Percentiles rank a stretch among this genome's conserved stretches.
Conservation (phyloP, 768 basidiomycete genomes). For the Tubosaeta sp. region DNA sequence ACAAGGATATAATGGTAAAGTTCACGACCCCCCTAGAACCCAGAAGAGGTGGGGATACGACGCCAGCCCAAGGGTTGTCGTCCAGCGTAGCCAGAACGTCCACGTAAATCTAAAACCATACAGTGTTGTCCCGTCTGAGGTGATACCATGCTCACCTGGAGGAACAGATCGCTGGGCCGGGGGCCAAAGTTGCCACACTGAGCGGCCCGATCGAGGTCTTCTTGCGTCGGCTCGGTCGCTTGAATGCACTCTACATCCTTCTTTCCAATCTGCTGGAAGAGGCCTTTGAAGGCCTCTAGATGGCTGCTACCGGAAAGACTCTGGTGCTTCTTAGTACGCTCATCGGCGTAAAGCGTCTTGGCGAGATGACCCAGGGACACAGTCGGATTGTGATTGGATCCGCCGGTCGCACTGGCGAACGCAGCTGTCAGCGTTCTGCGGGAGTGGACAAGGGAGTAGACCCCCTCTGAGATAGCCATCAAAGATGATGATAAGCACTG, state of each 20-base stretch:
- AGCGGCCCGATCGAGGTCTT: slow-evolving; percentile 44
- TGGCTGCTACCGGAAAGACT: slow-evolving; percentile 14
- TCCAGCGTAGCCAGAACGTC: slow-evolving; percentile 59
- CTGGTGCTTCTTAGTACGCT: slow-evolving; percentile 25
- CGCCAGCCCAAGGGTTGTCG: slow-evolving; percentile 47
- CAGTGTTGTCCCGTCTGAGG: not conserved
- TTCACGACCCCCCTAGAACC: slow-evolving; percentile 61
- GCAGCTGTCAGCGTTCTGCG: slow-evolving; percentile 39
- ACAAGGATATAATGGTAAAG: slow-evolving; percentile 56
- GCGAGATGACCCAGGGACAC: slow-evolving; percentile 34
- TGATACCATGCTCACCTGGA: slow-evolving; percentile 41
- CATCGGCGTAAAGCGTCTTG: slow-evolving; percentile 35
- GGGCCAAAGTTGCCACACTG: slow-evolving; percentile 50
- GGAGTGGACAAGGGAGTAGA: slow-evolving; percentile 30
- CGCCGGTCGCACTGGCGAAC: slow-evolving; percentile 34
- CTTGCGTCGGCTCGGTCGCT: slow-evolving; percentile 28
- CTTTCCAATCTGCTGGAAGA: slow-evolving; percentile 16
- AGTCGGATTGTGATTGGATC: slow-evolving; percentile 9
- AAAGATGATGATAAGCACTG: not conserved
- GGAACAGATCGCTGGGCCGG: slow-evolving; percentile 55
- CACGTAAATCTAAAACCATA: slow-evolving; percentile 47
- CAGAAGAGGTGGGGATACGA: slow-evolving; percentile 61
- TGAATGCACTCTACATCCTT: slow-evolving; percentile 18
- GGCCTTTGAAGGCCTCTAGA: slow-evolving; percentile 15
- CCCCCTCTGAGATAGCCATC: slow-evolving; percentile 30